Evolutionary conservation across 2,329 filamentous ascomycete species (phyloP).

Genomic region (Phyllosticta capitalensis): DNA sequence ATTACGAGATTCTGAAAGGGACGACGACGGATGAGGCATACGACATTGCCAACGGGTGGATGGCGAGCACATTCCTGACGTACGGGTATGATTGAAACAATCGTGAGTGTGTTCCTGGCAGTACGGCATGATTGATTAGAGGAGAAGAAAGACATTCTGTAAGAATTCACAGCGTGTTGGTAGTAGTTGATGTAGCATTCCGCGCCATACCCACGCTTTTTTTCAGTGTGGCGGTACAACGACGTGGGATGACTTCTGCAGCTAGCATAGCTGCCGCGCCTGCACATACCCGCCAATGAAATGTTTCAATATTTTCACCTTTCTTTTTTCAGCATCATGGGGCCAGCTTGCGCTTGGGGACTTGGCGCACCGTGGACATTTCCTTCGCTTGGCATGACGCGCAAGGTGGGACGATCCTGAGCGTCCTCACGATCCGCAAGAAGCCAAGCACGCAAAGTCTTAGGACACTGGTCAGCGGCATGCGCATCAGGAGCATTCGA

Average conservation of each 20-base stretch:
- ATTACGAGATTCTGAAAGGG: slow-evolving; percentile 23
- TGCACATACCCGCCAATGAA: not conserved
- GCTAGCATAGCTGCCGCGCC: not conserved
- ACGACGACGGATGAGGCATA: slow-evolving; percentile 22
- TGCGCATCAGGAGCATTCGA: too few species aligned
- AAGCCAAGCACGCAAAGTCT: too few species aligned
- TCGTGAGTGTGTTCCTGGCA: not conserved
- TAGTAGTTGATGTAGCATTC: not conserved
- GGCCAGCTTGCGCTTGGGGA: too few species aligned
- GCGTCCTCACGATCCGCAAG: too few species aligned
- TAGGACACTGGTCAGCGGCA: too few species aligned
- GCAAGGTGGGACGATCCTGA: too few species aligned
- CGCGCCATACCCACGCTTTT: not conserved
- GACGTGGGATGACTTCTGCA: not conserved
- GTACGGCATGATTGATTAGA: too few species aligned
- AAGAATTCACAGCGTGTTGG: not conserved
- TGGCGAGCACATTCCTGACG: slow-evolving; percentile 13
- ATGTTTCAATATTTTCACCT: not conserved
- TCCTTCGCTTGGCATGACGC: too few species aligned
- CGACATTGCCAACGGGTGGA: slow-evolving; percentile 23
- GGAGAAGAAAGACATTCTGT: not conserved
- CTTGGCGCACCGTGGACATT: too few species aligned
- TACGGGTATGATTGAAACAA: slow-evolving; percentile 3
- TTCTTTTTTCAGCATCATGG: not conserved
- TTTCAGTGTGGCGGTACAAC: too few species aligned